phyloP scores from a whole-genome alignment of 208 protist genomes.

The Endotrypanum monterogeii region DNA sequence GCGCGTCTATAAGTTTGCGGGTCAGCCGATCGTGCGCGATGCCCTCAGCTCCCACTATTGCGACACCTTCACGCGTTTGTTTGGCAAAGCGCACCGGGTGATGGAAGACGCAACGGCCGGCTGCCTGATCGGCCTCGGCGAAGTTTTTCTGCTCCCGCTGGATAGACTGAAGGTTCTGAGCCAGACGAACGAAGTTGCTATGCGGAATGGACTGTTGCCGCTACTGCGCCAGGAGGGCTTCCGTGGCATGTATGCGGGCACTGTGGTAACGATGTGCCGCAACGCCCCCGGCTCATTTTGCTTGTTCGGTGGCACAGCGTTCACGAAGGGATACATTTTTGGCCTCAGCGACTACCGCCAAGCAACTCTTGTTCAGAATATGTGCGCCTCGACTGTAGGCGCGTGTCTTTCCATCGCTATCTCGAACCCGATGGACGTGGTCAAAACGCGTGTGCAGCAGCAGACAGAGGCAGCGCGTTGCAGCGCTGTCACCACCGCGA shows the following conservation, averaged over 20 bases:
- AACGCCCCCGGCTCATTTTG: conserved; percentile 92
- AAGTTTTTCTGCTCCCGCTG: conserved; percentile 89
- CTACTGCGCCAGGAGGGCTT: conserved; percentile 81
- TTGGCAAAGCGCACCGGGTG: conserved; percentile 59
- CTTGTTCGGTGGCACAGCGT: conserved; percentile 88
- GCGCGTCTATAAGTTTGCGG: conserved; percentile 93
- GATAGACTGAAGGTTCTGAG: conserved; percentile 92
- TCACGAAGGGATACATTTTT: conserved; percentile 89
- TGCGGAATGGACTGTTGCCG: conserved; percentile 59
- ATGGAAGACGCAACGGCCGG: conserved; percentile 81
- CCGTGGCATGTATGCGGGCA: conserved; percentile 86
- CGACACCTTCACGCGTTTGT: conserved; percentile 47
- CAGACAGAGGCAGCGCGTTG: conserved; percentile 51
- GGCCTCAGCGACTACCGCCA: conserved; percentile 73
- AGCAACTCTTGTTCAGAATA: conserved; percentile 87
- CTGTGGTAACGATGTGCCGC: conserved; percentile 81
- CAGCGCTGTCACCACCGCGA: conserved; percentile 47
- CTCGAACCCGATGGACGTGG: conserved; percentile 92
- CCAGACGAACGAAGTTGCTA: conserved; percentile 87
- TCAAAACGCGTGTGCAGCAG: conserved; percentile 93
- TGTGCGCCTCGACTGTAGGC: conserved; percentile 81
- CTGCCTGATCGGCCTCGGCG: conserved; percentile 85
- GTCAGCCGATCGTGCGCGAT: conserved; percentile 88
- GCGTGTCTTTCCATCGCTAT: conserved; percentile 83
- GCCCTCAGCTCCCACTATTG: conserved; percentile 49